phyloP scores from a whole-genome alignment of 208 protist species.

The Leptomonas pyrrhocoris region DNA sequence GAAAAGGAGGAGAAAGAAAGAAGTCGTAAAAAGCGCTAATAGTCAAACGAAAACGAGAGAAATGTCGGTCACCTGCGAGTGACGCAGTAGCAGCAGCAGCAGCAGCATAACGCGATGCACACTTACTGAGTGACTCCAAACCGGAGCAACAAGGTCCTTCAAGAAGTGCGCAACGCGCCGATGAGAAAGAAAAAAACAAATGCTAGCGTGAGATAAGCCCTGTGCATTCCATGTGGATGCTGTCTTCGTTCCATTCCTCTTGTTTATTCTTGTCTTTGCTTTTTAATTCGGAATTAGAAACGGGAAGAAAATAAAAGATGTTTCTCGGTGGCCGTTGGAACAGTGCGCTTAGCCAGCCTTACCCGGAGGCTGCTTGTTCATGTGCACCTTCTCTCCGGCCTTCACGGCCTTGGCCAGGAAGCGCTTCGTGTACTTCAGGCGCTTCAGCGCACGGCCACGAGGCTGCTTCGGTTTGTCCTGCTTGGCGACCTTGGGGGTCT shows the following conservation, averaged over 20 bases:
- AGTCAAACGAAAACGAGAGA: too few species aligned
- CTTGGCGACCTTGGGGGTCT: conserved; percentile 97
- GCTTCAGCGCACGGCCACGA: conserved; percentile 96
- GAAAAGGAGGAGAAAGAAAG: background rate
- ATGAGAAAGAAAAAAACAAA: too few species aligned
- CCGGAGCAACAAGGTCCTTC: too few species aligned
- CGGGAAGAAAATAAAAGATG: conserved; percentile 29
- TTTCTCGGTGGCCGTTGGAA: conserved; percentile 7
- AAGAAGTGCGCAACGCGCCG: too few species aligned
- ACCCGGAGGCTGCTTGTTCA: conserved; percentile 93
- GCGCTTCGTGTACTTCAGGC: conserved; percentile 97
- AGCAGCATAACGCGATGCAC: too few species aligned
- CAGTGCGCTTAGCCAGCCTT: conserved; percentile 86
- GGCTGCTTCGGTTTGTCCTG: conserved; percentile 96
- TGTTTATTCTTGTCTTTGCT: background rate
- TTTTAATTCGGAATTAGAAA: conserved; percentile 8
- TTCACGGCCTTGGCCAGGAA: conserved; percentile 95
- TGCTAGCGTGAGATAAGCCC: too few species aligned
- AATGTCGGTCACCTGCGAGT: too few species aligned
- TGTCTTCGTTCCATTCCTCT: background rate
- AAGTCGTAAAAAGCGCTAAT: too few species aligned
- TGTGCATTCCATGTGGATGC: background rate
- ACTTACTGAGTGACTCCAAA: too few species aligned
- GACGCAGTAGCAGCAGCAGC: too few species aligned
- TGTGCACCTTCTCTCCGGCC: conserved; percentile 92